Conservation (phyloP, 163 green algal genomes). For the Scenedesmus sp. region DNA sequence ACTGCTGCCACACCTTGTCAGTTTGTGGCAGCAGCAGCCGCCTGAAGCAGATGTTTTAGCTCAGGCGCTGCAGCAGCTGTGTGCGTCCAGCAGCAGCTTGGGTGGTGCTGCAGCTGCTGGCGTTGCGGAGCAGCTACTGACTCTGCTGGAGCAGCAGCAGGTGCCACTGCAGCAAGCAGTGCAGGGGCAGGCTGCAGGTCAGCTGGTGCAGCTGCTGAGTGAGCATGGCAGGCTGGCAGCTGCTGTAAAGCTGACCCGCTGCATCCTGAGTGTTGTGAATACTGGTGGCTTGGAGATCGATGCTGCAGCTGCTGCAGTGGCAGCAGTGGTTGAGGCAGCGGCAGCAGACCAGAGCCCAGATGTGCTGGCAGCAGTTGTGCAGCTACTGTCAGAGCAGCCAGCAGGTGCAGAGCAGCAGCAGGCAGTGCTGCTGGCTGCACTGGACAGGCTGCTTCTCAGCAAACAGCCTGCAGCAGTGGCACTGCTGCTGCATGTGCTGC, state of each 20-base stretch:
- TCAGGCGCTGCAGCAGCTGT: background rate
- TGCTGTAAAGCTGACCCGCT: background rate
- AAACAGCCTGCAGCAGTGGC: background rate
- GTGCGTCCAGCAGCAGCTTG: background rate
- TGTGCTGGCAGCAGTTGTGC: background rate
- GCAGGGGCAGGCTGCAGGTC: background rate
- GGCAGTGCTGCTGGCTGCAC: background rate
- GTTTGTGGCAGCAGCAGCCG: background rate
- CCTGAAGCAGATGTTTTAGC: background rate
- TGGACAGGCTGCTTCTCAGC: background rate
- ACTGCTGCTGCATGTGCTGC: slow-evolving; percentile 1
- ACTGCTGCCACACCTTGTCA: background rate
- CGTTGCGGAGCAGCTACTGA: background rate
- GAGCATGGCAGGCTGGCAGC: background rate
- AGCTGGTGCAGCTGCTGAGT: slow-evolving; percentile 13
- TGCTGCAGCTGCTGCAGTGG: background rate
- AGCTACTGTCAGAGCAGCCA: background rate
- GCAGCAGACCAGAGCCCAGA: background rate
- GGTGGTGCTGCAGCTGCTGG: background rate
- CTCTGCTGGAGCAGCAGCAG: background rate
- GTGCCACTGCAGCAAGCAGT: background rate
- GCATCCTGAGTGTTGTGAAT: background rate
- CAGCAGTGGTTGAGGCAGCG: background rate
- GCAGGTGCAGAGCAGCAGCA: slow-evolving; percentile 1
- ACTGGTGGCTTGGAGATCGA: background rate